Conservation (phyloP, 2,329 filamentous ascomycete species). For the Hypocrella siamensis region DNA sequence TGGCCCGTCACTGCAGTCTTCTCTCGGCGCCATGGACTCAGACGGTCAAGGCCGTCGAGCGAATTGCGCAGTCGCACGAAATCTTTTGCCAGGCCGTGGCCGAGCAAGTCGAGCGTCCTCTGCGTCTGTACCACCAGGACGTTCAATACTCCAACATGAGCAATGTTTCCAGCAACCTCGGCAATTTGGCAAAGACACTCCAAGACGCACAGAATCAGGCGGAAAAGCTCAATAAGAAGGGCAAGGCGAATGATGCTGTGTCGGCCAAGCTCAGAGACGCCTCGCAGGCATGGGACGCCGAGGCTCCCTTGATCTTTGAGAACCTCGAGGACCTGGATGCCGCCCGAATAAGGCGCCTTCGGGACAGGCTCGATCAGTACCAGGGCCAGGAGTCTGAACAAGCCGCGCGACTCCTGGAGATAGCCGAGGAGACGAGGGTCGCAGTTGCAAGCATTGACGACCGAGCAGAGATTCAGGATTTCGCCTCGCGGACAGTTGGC, state of each 20-base stretch:
- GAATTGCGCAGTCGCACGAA: slow-evolving; percentile 71
- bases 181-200: slow-evolving; percentile 67
- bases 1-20: slow-evolving; percentile 38
- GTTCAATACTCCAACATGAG: slow-evolving; percentile 71
- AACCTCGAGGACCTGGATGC: slow-evolving; percentile 84
- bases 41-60: slow-evolving; percentile 64
- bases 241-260: slow-evolving; percentile 38
- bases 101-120: slow-evolving; percentile 69
- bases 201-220: neutral
- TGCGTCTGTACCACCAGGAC: slow-evolving; percentile 58
- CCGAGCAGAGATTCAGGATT: slow-evolving; percentile 69
- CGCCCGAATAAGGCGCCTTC: slow-evolving; percentile 71
- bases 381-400: slow-evolving; percentile 86
- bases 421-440: slow-evolving; percentile 67
- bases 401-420: slow-evolving; percentile 57
- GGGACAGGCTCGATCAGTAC: slow-evolving; percentile 81
- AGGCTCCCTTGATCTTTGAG: slow-evolving; percentile 90
- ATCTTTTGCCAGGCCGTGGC: slow-evolving; percentile 70
- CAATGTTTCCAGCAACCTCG: slow-evolving; percentile 67
- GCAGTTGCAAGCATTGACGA: slow-evolving; percentile 77
- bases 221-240: slow-evolving; percentile 74
- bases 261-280: slow-evolving; percentile 64
- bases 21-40: slow-evolving; percentile 86
- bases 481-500: slow-evolving; percentile 29
- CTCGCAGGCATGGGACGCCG: slow-evolving; percentile 79